phyloP scores from a whole-genome alignment of 495 filamentous ascomycete species.

The Trichoderma asperelloides region DNA sequence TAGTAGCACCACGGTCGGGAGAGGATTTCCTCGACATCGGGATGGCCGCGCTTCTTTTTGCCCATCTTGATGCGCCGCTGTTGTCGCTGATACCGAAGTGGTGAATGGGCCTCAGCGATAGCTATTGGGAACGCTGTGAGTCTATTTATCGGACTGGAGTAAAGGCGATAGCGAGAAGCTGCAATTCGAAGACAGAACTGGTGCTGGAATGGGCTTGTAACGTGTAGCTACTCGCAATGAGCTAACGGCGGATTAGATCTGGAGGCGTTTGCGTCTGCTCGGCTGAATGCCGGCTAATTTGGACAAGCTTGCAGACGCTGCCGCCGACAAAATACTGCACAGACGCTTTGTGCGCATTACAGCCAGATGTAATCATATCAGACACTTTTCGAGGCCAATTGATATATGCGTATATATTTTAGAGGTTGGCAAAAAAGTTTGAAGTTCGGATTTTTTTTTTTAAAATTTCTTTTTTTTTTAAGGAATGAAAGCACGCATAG shows the following conservation, averaged over 20 bases:
- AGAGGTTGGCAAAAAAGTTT: too few relatives aligned
- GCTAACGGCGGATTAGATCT: neutral
- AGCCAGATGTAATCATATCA: too few relatives aligned
- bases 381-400: too few relatives aligned
- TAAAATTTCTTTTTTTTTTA: too few relatives aligned
- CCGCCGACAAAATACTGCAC: too few relatives aligned
- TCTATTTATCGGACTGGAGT: neutral
- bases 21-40: slow-evolving; percentile 79
- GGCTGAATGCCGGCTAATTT: neutral
- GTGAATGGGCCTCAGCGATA: neutral
- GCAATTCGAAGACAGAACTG: neutral
- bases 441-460: too few relatives aligned
- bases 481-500: too few relatives aligned
- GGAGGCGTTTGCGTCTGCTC: neutral
- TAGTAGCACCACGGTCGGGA: slow-evolving; percentile 96
- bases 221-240: neutral
- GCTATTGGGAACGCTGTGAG: neutral
- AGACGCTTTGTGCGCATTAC: too few relatives aligned
- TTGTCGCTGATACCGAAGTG: neutral
- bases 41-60: slow-evolving; percentile 78
- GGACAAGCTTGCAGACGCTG: too few relatives aligned
- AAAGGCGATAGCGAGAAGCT: neutral
- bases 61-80: slow-evolving; percentile 44
- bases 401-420: too few relatives aligned
- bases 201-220: neutral